A percentile compares a stretch with the other conserved stretches of the same genome.
These are phyloP conservation scores for Kentomonas sorsogonicus DNA, from an alignment of 208 protist species.

Conservation along the genomic window DNA sequence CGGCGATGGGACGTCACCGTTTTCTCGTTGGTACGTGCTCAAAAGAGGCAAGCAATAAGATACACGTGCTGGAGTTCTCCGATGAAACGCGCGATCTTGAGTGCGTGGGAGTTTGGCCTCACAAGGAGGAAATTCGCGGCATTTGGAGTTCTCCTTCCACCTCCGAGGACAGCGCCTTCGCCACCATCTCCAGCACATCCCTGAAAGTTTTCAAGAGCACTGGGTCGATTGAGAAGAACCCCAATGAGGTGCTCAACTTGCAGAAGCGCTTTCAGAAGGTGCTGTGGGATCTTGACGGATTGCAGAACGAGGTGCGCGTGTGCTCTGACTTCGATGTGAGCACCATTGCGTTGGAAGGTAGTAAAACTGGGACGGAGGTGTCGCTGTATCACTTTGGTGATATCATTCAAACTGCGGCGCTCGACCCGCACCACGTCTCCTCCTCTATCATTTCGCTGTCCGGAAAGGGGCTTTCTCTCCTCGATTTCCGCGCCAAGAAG, in stretches of 20 bases:
- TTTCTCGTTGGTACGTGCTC: slow-evolving; percentile 71
- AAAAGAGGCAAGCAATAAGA: slow-evolving; percentile 53
- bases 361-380: slow-evolving; percentile 33
- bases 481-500: slow-evolving; percentile 62
- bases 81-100: slow-evolving; percentile 58
- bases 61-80: slow-evolving; percentile 67
- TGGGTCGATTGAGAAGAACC: slow-evolving; percentile 33
- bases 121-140: slow-evolving; percentile 41
- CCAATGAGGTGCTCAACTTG: slow-evolving; percentile 26
- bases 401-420: slow-evolving; percentile 29
- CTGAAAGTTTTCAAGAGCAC: slow-evolving; percentile 33
- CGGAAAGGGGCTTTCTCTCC: slow-evolving; percentile 35
- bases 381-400: slow-evolving; percentile 21
- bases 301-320: slow-evolving; percentile 53
- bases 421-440: slow-evolving; percentile 82
- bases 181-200: slow-evolving; percentile 20
- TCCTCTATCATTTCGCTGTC: slow-evolving; percentile 48
- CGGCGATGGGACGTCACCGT: slow-evolving; percentile 30
- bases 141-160: slow-evolving; percentile 66
- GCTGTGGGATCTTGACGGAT: slow-evolving; percentile 80
- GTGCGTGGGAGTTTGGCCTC: slow-evolving; percentile 53
- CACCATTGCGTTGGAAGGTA: slow-evolving; percentile 27
- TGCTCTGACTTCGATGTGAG: slow-evolving; percentile 22
- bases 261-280: slow-evolving; percentile 24
- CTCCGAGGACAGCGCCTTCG: slow-evolving; percentile 35